Conservation (phyloP, 2,329 filamentous ascomycete species). For the Raffaelea albimanens region DNA sequence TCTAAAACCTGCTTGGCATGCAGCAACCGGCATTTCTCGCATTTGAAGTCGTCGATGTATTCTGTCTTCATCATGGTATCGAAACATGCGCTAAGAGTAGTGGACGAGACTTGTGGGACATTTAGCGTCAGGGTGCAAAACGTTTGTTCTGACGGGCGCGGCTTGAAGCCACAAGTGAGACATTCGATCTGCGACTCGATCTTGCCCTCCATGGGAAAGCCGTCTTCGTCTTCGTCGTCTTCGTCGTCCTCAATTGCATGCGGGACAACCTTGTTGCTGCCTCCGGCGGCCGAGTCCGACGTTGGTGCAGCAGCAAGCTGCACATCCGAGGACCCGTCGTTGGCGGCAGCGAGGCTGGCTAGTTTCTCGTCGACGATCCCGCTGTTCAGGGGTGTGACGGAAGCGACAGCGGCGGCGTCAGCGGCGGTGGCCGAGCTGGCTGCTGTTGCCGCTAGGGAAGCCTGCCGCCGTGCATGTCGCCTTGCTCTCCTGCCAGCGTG, state of each 20-base stretch:
- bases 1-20: slow-evolving; percentile 62
- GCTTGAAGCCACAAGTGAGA: slow-evolving; percentile 79
- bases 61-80: slow-evolving; percentile 92
- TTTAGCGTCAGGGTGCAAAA: slow-evolving; percentile 91
- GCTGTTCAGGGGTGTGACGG: slow-evolving; percentile 7
- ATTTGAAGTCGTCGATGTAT: slow-evolving; percentile 94
- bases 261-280: background rate
- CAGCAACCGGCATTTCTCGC: slow-evolving; percentile 81
- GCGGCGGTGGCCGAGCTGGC: background rate
- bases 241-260: slow-evolving; percentile 13
- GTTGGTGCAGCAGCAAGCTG: background rate
- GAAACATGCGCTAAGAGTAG: slow-evolving; percentile 78
- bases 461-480: slow-evolving; percentile 37
- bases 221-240: slow-evolving; percentile 47
- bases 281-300: background rate
- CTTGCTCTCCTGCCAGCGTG: slow-evolving; percentile 73
- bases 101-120: slow-evolving; percentile 74
- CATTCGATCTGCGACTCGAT: slow-evolving; percentile 95
- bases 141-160: slow-evolving; percentile 69
- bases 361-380: slow-evolving; percentile 9
- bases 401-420: too few relatives aligned
- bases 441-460: slow-evolving; percentile 5
- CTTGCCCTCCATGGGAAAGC: slow-evolving; percentile 86
- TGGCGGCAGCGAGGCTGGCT: slow-evolving; percentile 5
- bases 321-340: background rate